Base-by-base conservation (phyloP, 1,139 yeast species). In the Yamadazyma dushanensis region DNA sequence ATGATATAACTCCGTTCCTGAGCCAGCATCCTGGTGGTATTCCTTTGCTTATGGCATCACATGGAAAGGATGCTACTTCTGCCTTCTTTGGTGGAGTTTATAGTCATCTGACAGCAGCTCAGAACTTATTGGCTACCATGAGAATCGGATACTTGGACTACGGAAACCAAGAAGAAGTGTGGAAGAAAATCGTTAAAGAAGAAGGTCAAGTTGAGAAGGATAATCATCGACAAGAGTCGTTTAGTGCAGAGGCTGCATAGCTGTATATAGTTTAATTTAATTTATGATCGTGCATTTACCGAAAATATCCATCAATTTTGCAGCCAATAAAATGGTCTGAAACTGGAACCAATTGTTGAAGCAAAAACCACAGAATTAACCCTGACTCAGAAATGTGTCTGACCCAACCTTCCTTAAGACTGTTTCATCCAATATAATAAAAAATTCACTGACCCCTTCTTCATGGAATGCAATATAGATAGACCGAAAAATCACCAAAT, bases 101-200 rank as follows among this genome's bases (percentile, higher is more conserved):
- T 50, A 75, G 78, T 24, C 90, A 83, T 49, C 80, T 83, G 51
- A 80, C 84, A 16, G 89, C 90, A 0, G 89, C 89, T 1, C 73
- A 75, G 38, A 83, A 83, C 50, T 56, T 83, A 31, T 57, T 83
- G 41, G 88, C 89, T 1, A 83, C 89, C 0, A 82, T 83, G 90
- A 63, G 90, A 49, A 76, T 83, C 15, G 89, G 86, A 0, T 79
- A 78, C 14, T 58, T 81, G 29, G 86, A 89, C 46, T 85, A 87
- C n/a, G 87, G 89, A 4, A 76, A 85, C 48, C 90, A 86, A 47
- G 86, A 81, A 43, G 86, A 86, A 48, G 87, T 86, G 14, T 89
- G 96, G 97, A 74, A 73, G 43, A 49, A 73, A 31, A 73, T 68
- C 5, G 73, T 59, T 3, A 51, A 54, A 17, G 76, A 70, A 45